These are phyloP conservation scores for Thraustochytrium striatum DNA, from an alignment of 352 stramenopile genomes.

Conservation along the genomic window DNA sequence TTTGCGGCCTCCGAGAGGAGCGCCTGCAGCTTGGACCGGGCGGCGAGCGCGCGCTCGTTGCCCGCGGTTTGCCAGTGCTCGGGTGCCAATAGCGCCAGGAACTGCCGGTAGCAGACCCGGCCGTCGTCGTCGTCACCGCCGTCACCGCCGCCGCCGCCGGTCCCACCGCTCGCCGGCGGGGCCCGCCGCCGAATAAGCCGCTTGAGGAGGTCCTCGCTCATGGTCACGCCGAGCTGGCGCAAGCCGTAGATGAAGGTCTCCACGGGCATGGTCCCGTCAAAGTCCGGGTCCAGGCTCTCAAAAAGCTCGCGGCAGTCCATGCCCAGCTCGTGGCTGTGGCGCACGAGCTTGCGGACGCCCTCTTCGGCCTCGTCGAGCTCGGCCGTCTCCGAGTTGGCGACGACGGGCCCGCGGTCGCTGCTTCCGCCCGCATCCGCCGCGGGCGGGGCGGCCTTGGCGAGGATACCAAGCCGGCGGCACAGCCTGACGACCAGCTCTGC, in stretches of 20 bases:
- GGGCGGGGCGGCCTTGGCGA: too few species aligned
- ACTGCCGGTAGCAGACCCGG: conserved; percentile 10
- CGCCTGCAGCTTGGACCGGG: not conserved
- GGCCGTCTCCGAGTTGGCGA: too few species aligned
- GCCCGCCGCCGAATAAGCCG: not conserved
- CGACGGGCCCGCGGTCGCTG: too few species aligned
- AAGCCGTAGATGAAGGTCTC: conserved; percentile 4
- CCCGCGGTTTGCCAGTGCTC: not conserved
- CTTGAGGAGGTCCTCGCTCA: not conserved
- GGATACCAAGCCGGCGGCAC: not conserved
- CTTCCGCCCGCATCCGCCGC: too few species aligned
- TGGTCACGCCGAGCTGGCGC: not conserved
- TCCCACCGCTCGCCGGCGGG: too few species aligned
- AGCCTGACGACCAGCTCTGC: not conserved
- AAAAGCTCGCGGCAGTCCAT: conserved; percentile 19
- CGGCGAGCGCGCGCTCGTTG: not conserved
- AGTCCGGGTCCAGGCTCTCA: conserved; percentile 9
- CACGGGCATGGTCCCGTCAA: not conserved
- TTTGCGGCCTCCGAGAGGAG: not conserved
- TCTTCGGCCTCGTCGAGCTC: not conserved
- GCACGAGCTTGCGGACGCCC: not conserved
- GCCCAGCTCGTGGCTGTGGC: not conserved
- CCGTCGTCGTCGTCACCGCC: not conserved
- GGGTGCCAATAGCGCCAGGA: not conserved
- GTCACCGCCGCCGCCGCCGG: too few species aligned